phyloP scores from a whole-genome alignment of 208 protist genomes.

The Acanthamoeba quina region DNA sequence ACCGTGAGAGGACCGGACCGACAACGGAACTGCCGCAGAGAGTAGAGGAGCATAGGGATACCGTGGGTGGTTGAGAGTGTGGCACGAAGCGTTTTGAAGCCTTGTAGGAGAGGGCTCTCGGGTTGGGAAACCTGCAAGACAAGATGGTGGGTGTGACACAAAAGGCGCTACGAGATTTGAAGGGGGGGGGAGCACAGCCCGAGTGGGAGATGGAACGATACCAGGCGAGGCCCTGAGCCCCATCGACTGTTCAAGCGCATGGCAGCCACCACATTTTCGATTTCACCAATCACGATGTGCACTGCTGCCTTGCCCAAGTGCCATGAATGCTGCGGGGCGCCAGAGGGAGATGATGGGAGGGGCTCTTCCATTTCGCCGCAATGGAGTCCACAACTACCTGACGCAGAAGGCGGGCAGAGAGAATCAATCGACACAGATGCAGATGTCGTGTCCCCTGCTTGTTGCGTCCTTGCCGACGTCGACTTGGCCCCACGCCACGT shows the following conservation, averaged over 20 bases:
- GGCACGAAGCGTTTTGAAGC: constrained; percentile 49
- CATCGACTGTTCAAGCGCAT: constrained; percentile 60
- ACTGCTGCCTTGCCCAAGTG: constrained; percentile 33
- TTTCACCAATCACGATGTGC: constrained; percentile 65
- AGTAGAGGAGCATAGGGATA: too few relatives aligned
- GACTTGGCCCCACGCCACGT: too few relatives aligned
- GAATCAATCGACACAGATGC: background rate
- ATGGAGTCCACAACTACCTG: background rate
- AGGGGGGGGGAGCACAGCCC: background rate
- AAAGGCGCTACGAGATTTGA: background rate
- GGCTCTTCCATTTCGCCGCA: constrained; percentile 1
- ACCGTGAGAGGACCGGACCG: too few relatives aligned
- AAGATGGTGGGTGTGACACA: too few relatives aligned
- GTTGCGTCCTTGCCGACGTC: too few relatives aligned
- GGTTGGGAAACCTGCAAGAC: constrained; percentile 16
- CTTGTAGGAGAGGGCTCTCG: constrained; percentile 41
- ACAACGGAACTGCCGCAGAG: background rate
- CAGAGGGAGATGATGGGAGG: too few relatives aligned
- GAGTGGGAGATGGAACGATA: background rate
- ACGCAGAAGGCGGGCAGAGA: background rate
- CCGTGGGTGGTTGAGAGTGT: background rate
- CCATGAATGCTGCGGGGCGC: background rate
- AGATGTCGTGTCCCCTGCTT: too few relatives aligned
- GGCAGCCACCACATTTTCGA: constrained; percentile 59
- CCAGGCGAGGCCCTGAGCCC: constrained; percentile 35